Percentiles rank a stretch among this genome's conserved stretches.
Conservation (phyloP, 257 asterid species). For the Oldenlandia corymbosa region DNA sequence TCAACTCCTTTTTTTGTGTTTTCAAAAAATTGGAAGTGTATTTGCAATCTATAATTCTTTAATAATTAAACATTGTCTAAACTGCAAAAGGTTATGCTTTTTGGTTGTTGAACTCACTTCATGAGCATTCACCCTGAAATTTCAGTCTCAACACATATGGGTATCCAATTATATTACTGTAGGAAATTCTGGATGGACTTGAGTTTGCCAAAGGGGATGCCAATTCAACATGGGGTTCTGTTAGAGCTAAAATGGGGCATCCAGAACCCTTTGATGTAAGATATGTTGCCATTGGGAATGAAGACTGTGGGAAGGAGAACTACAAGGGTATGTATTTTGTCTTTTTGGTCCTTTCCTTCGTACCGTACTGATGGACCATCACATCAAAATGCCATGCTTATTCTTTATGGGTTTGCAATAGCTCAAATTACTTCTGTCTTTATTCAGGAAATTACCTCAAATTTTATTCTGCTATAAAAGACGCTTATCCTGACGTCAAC, state of each 20-base stretch:
- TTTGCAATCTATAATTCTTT: background rate
- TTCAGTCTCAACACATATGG: conserved; percentile 1
- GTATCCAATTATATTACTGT: conserved; percentile 12
- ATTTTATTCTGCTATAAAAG: conserved; percentile 65
- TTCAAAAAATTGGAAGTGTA: background rate
- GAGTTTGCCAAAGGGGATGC: conserved; percentile 87
- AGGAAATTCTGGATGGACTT: conserved; percentile 88
- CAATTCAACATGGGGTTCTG: conserved; percentile 82
- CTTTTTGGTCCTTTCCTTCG: background rate
- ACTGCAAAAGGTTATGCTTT: no score
- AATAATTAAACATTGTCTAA: no score
- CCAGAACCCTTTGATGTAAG: conserved; percentile 81
- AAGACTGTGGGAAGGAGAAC: conserved; percentile 81
- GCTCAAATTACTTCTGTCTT: conserved; percentile 13
- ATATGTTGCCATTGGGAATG: conserved; percentile 94
- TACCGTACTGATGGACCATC: background rate
- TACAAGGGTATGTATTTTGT: conserved; percentile 58
- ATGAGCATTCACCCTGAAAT: no score
- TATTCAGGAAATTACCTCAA: conserved; percentile 83
- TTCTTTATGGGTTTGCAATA: background rate
- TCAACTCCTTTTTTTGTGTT: background rate
- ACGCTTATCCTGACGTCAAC: conserved; percentile 65
- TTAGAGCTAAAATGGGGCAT: conserved; percentile 87
- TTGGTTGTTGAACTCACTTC: background rate
- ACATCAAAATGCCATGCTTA: background rate